These are phyloP conservation scores for Colletotrichum shisoi DNA, from an alignment of 2,329 filamentous ascomycete genomes.

Conservation along the genomic window DNA sequence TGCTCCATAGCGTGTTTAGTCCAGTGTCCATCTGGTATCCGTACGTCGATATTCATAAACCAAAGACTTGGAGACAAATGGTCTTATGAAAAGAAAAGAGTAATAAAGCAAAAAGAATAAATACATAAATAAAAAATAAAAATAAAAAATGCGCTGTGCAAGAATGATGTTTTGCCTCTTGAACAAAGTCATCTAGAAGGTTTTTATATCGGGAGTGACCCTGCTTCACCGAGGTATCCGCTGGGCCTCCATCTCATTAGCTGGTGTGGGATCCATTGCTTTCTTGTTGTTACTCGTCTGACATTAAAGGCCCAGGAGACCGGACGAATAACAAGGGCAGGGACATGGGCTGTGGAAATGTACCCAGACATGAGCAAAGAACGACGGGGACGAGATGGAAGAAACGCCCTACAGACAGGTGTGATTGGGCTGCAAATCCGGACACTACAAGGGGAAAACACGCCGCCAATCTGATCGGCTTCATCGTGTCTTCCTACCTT, in stretches of 20 bases:
- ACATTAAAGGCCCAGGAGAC: slow-evolving; percentile 14
- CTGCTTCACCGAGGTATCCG: not conserved
- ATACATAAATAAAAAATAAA: no score
- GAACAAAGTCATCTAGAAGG: not conserved
- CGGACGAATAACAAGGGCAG: slow-evolving; percentile 1
- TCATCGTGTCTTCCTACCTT: no score
- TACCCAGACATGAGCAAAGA: not conserved
- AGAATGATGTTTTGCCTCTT: not conserved
- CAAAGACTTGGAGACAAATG: no score
- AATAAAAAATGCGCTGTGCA: not conserved
- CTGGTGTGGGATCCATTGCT: not conserved
- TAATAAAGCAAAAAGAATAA: rapidly evolving
- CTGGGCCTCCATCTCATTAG: not conserved
- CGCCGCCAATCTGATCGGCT: no score
- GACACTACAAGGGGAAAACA: not conserved
- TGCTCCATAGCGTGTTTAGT: not conserved
- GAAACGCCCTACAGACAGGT: not conserved
- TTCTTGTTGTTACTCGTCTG: not conserved
- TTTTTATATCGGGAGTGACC: no score
- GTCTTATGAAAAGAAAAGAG: not conserved
- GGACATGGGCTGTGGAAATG: not conserved
- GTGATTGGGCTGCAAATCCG: not conserved
- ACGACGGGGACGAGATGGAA: not conserved
- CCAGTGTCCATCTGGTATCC: no score
- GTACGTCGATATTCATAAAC: no score